Percentiles rank a stretch among this genome's conserved stretches.
These are phyloP conservation scores for Naganishia kalamii DNA, from an alignment of 768 basidiomycete genomes.

Conservation along the genomic window DNA sequence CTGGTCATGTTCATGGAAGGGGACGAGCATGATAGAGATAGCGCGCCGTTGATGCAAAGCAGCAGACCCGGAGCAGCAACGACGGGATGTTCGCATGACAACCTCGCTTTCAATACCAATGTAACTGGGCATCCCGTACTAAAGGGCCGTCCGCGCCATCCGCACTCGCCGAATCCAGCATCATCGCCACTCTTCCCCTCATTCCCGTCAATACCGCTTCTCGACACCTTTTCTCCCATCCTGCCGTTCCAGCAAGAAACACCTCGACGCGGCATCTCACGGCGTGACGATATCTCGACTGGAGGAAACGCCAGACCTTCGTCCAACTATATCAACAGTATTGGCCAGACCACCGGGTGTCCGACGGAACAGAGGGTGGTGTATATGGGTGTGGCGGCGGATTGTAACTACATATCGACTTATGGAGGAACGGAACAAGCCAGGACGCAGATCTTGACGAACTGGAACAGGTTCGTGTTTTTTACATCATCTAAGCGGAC, in stretches of 20 bases:
- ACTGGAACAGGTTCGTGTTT: conserved; percentile 69
- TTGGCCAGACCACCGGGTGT: conserved; percentile 67
- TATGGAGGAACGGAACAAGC: conserved; percentile 64
- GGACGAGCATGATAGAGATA: conserved; percentile 32
- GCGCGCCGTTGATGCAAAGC: conserved; percentile 55
- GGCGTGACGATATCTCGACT: conserved; percentile 16
- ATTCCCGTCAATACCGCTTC: neutral
- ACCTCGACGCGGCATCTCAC: neutral
- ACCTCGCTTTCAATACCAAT: conserved; percentile 61
- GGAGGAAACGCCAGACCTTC: conserved; percentile 13
- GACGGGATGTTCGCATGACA: conserved; percentile 61
- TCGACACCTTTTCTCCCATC: neutral
- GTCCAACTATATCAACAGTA: conserved; percentile 60
- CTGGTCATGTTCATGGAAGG: conserved; percentile 59
- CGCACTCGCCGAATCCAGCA: neutral
- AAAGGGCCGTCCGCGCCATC: neutral
- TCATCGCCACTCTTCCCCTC: neutral
- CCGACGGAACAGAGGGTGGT: conserved; percentile 63
- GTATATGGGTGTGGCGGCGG: conserved; percentile 82
- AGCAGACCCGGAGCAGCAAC: conserved; percentile 53
- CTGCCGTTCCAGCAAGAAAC: neutral
- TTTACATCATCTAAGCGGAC: conserved; percentile 38
- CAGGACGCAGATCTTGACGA: conserved; percentile 65
- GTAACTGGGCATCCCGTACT: conserved; percentile 35
- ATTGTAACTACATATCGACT: conserved; percentile 66